Evolutionary conservation across 1,139 yeast genomes (phyloP).

Genomic region (Geotrichum restrictum): DNA sequence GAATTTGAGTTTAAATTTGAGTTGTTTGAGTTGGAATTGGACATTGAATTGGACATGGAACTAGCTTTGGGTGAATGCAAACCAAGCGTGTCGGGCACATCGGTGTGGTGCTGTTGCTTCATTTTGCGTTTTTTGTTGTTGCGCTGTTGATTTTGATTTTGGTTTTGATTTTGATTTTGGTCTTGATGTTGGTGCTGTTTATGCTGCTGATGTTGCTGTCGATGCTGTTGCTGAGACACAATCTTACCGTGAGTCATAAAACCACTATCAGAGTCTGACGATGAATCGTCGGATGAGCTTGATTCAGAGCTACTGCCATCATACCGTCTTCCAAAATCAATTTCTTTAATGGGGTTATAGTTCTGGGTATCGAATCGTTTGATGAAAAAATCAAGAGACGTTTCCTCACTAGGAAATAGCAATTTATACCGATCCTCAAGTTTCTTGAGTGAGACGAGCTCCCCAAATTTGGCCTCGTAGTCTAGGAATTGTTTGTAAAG

Average conservation of each 20-base stretch:
- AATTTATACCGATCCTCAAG: constrained; percentile 65
- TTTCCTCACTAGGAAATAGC: constrained; percentile 51
- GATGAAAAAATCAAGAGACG: constrained; percentile 31
- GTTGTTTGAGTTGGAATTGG: not conserved
- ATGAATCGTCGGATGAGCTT: not conserved
- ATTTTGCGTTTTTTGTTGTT: constrained; percentile 11
- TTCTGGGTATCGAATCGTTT: constrained; percentile 44
- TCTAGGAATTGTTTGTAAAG: constrained; percentile 49
- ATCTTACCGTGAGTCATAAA: not conserved
- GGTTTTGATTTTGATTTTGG: not conserved
- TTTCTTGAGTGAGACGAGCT: constrained; percentile 60
- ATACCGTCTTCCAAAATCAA: constrained; percentile 37
- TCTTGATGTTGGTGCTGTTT: constrained; percentile 4
- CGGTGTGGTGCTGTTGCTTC: not conserved
- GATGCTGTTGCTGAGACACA: not conserved
- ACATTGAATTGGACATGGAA: not conserved
- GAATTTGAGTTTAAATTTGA: too few species aligned
- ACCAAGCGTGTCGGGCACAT: constrained; percentile 10
- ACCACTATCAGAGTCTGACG: constrained; percentile 10
- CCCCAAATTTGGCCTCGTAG: constrained; percentile 59
- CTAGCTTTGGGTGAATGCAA: constrained; percentile 2
- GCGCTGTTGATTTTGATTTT: constrained; percentile 11
- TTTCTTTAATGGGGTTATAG: constrained; percentile 45
- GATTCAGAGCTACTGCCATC: constrained; percentile 3
- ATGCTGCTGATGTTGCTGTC: constrained; percentile 1